phyloP scores from a whole-genome alignment of 2,329 filamentous ascomycete species.

The Colletotrichum falcatum region DNA sequence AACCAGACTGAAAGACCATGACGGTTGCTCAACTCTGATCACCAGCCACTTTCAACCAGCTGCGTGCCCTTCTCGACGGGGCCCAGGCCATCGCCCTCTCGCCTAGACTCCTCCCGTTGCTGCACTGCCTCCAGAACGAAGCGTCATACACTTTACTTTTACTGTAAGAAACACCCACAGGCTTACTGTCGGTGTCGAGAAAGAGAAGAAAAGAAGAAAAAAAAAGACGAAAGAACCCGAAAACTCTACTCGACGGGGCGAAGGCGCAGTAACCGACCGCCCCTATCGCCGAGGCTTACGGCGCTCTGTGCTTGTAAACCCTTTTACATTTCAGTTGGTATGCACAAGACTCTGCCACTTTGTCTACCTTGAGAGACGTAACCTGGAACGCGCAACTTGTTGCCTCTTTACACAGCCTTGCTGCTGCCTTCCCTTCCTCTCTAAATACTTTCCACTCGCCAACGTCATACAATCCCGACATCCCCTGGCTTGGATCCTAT shows the following conservation, averaged over 20 bases:
- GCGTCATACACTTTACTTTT: not conserved
- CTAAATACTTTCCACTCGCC: slow-evolving; percentile 31
- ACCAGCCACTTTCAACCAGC: not conserved
- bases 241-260: slow-evolving; percentile 36
- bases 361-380: not conserved
- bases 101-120: slow-evolving; percentile 19
- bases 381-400: not conserved
- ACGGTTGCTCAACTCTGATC: slow-evolving; percentile 15
- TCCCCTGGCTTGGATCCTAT: not conserved
- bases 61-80: not conserved
- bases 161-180: not conserved
- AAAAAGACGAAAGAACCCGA: not conserved
- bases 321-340: slow-evolving; percentile 24
- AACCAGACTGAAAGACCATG: slow-evolving; percentile 3
- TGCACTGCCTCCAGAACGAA: slow-evolving; percentile 28
- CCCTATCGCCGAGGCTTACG: slow-evolving; percentile 19
- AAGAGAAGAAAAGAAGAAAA: too few species aligned
- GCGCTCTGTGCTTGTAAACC: slow-evolving; percentile 1
- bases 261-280: slow-evolving; percentile 25
- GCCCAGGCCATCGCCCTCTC: slow-evolving; percentile 16
- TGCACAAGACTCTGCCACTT: slow-evolving; percentile 23
- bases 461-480: not conserved
- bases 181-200: slow-evolving; percentile 18
- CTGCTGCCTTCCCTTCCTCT: not conserved
- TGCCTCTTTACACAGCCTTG: slow-evolving; percentile 21